Evolutionary conservation across 257 asterid genomes (phyloP).

Genomic region (Forsythia viridissima): DNA sequence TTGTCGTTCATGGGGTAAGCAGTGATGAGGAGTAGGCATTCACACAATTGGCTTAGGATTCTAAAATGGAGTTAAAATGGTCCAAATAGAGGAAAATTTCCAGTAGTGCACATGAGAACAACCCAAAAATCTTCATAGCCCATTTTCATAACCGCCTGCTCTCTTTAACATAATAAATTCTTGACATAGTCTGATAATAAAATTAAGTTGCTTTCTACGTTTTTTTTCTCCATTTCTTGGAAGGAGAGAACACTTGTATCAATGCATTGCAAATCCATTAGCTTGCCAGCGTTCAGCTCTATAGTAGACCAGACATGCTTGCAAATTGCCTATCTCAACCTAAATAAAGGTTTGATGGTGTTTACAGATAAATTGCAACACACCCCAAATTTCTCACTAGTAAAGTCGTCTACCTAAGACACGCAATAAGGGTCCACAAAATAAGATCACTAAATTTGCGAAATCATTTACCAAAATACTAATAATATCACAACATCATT

Average conservation of each 20-base stretch:
- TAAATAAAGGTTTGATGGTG: not conserved
- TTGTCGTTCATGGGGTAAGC: not conserved
- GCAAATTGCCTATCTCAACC: not conserved
- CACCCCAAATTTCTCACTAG: not conserved
- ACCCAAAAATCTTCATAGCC: not conserved
- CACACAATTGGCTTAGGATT: not conserved
- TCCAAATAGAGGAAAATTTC: not conserved
- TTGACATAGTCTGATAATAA: not conserved
- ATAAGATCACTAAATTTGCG: not conserved
- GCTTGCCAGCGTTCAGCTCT: not conserved
- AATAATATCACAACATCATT: not conserved
- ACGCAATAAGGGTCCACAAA: not conserved
- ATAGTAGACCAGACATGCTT: not conserved
- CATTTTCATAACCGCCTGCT: not conserved
- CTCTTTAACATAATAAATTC: not conserved
- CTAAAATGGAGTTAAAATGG: not conserved
- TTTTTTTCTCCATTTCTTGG: not conserved
- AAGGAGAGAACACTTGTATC: not conserved
- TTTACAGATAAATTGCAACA: not conserved
- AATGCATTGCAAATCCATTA: not conserved
- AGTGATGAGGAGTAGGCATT: not conserved
- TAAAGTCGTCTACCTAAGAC: not conserved
- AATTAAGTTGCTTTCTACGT: not conserved
- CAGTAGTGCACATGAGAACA: not conserved
- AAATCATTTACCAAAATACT: not conserved